phyloP scores from a whole-genome alignment of 306 rosid genomes.

The Citrullus colocynthis region DNA sequence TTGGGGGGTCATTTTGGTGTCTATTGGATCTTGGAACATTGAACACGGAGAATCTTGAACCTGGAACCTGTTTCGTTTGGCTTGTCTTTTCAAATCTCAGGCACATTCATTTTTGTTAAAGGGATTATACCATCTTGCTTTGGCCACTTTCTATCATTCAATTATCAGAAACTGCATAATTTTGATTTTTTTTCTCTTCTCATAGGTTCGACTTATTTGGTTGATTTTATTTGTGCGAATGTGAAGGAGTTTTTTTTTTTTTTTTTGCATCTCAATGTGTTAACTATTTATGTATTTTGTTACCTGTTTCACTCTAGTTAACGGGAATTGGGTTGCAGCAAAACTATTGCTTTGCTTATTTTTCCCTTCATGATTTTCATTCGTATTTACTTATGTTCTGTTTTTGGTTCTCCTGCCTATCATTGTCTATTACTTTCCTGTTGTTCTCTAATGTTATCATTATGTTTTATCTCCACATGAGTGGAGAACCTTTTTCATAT shows the following conservation, averaged over 20 bases:
- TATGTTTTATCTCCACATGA: too few relatives aligned
- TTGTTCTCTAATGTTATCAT: too few relatives aligned
- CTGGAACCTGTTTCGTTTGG: not conserved
- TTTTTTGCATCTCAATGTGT: not conserved
- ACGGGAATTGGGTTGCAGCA: too few relatives aligned
- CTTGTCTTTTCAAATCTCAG: not conserved
- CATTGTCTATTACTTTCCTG: not conserved
- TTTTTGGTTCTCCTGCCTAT: not conserved
- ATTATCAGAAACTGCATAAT: too few relatives aligned
- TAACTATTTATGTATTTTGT: too few relatives aligned
- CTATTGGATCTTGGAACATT: constrained; percentile 3
- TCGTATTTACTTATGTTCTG: not conserved
- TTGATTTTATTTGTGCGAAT: too few relatives aligned
- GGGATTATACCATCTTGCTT: not conserved
- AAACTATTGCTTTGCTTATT: too few relatives aligned
- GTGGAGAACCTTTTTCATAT: not conserved
- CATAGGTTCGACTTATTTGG: too few relatives aligned
- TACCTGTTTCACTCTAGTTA: not conserved
- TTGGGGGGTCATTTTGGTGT: constrained; percentile 41
- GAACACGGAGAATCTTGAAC: not conserved
- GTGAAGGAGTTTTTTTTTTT: not conserved
- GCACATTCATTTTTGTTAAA: not conserved
- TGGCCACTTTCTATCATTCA: not conserved
- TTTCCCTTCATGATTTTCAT: not conserved
- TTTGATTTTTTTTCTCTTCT: too few relatives aligned